Evolutionary conservation across 352 stramenopile genomes (phyloP).

Genomic region (Pythium inflatum): DNA sequence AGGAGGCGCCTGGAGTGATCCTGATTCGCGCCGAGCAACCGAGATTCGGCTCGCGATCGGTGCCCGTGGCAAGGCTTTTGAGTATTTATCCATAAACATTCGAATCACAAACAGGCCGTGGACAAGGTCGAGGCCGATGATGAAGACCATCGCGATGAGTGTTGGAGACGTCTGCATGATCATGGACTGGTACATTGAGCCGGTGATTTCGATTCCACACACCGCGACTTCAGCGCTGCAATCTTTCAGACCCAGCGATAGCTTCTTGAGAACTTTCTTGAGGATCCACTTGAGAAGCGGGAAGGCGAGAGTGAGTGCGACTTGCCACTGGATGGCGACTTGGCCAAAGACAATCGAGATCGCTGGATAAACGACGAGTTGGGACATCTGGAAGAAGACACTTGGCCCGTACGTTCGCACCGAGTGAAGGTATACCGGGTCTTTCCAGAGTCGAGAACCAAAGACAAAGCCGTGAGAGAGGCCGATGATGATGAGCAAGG

Average conservation of each 20-base stretch:
- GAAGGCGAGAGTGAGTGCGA: conserved; percentile 20
- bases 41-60: neutral
- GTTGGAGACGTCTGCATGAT: conserved; percentile 28
- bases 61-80: neutral
- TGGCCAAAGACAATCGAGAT: conserved; percentile 21
- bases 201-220: conserved; percentile 26
- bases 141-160: conserved; percentile 13
- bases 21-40: no score
- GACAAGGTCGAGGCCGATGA: conserved; percentile 27
- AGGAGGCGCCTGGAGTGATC: neutral
- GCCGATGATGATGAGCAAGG: neutral
- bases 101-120: conserved; percentile 14
- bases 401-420: neutral
- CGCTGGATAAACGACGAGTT: conserved; percentile 18
- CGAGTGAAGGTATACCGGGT: neutral
- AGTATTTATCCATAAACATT: conserved; percentile 19
- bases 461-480: conserved; percentile 12
- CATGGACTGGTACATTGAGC: conserved; percentile 27
- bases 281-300: conserved; percentile 23
- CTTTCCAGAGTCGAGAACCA: conserved; percentile 3
- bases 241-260: conserved; percentile 4
- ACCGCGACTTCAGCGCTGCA: conserved; percentile 29
- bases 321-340: neutral
- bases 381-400: conserved; percentile 13
- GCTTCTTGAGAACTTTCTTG: conserved; percentile 2